These are phyloP conservation scores for Emergomyces orientalis DNA, from an alignment of 2,329 filamentous ascomycete genomes.

Conservation along the genomic window DNA sequence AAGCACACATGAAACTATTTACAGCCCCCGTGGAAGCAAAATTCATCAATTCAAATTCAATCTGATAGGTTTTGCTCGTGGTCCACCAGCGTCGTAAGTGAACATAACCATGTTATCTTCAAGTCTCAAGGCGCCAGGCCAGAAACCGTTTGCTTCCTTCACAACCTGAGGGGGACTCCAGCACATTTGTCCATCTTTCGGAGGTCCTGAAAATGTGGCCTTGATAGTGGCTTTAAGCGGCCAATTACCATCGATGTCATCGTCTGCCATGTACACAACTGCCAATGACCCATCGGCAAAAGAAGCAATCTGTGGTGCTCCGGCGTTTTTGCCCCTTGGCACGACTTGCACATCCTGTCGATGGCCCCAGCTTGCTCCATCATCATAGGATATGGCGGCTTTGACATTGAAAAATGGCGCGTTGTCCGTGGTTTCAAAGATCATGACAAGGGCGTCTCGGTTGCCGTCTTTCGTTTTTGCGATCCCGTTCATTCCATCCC, in stretches of 20 bases:
- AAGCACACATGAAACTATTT: not conserved
- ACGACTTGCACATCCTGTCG: conserved; percentile 37
- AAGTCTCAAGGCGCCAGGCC: conserved; percentile 32
- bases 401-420: conserved; percentile 35
- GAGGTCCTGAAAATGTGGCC: conserved; percentile 30
- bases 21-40: not conserved
- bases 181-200: conserved; percentile 26
- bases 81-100: conserved; percentile 25
- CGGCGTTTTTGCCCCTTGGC: conserved; percentile 33
- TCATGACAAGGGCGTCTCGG: conserved; percentile 30
- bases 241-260: conserved; percentile 34
- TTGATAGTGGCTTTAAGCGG: conserved; percentile 36
- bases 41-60: conserved; percentile 16
- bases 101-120: conserved; percentile 22
- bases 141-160: conserved; percentile 27
- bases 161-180: conserved; percentile 29
- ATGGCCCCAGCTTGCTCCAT: conserved; percentile 33
- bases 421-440: conserved; percentile 39
- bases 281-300: conserved; percentile 34
- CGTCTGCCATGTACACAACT: conserved; percentile 42
- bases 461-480: conserved; percentile 27
- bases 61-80: conserved; percentile 21
- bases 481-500: conserved; percentile 42
- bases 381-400: conserved; percentile 39
- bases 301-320: conserved; percentile 39